A percentile compares a stretch with the other conserved stretches of the same genome.
phyloP scores from a whole-genome alignment of 495 filamentous ascomycete species.

The Terfezia claveryi region DNA sequence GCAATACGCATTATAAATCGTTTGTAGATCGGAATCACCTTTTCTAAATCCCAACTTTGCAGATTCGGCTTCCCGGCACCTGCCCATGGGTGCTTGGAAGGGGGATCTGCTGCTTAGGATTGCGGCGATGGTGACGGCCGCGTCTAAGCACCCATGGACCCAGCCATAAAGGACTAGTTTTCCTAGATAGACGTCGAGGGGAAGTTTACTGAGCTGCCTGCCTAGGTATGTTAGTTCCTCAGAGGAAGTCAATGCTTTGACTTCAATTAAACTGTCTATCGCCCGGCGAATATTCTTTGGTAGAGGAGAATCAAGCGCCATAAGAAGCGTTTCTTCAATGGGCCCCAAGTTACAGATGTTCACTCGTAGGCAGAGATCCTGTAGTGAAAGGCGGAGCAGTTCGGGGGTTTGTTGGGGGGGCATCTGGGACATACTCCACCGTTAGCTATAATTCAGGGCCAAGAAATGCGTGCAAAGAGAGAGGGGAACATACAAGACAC shows the following conservation, averaged over 20 bases:
- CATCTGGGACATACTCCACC: conserved; percentile 27
- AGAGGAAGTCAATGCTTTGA: conserved; percentile 56
- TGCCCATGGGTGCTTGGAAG: conserved; percentile 66
- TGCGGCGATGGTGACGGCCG: conserved; percentile 70
- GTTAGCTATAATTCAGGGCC: conserved; percentile 4
- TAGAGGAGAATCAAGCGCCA: conserved; percentile 76
- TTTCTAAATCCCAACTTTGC: conserved; percentile 55
- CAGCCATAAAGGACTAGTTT: conserved; percentile 71
- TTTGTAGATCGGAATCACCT: conserved; percentile 67
- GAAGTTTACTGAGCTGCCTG: conserved; percentile 62
- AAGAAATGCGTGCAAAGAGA: background rate
- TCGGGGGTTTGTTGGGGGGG: conserved; percentile 84
- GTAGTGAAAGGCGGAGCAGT: conserved; percentile 77
- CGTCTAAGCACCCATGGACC: conserved; percentile 78
- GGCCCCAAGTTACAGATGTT: conserved; percentile 89
- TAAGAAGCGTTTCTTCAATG: conserved; percentile 70
- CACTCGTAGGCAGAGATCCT: conserved; percentile 85
- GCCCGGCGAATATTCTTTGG: conserved; percentile 78
- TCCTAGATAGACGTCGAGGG: conserved; percentile 81
- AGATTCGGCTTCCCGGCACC: conserved; percentile 54
- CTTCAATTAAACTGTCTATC: conserved; percentile 79
- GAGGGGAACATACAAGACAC: conserved; percentile 21
- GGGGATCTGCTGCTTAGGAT: conserved; percentile 88
- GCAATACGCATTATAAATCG: conserved; percentile 78
- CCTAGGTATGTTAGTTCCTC: conserved; percentile 80